Evolutionary conservation across 768 basidiomycete genomes (phyloP).

Genomic region (Chalciporus pseudorubinellus): DNA sequence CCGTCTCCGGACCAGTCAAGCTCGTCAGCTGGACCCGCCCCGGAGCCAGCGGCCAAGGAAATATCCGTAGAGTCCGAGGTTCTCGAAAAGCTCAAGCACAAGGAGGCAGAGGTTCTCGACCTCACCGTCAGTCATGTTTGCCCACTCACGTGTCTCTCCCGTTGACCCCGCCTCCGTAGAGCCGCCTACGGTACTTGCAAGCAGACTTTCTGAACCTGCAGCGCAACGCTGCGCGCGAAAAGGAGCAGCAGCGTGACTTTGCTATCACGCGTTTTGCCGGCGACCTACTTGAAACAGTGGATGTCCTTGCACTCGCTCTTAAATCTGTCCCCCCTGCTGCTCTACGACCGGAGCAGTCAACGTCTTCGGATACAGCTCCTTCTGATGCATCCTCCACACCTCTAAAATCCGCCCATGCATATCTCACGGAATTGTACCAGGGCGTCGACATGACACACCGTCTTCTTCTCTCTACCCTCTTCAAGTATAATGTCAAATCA

Average conservation of each 20-base stretch:
- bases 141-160: neutral
- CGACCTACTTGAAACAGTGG: conserved; percentile 88
- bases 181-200: conserved; percentile 85
- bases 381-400: conserved; percentile 32
- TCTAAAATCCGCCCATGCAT: conserved; percentile 52
- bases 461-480: conserved; percentile 83
- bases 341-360: conserved; percentile 30
- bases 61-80: conserved; percentile 38
- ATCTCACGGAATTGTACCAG: conserved; percentile 70
- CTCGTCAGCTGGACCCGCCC: conserved; percentile 9
- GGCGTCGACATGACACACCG: conserved; percentile 94
- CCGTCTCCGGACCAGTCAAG: conserved; percentile 24
- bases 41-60: conserved; percentile 21
- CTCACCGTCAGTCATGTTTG: conserved; percentile 62
- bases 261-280: conserved; percentile 89
- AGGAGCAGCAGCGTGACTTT: conserved; percentile 89
- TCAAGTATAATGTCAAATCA: conserved; percentile 86
- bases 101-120: conserved; percentile 80
- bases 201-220: conserved; percentile 97
- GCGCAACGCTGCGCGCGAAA: conserved; percentile 87
- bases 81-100: conserved; percentile 65
- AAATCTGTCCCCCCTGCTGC: conserved; percentile 67
- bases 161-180: conserved; percentile 43
- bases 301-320: conserved; percentile 83
- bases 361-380: conserved; percentile 25